These are phyloP conservation scores for Lolium rigidum DNA, from an alignment of 176 grass and related monocot species.

Conservation along the genomic window DNA sequence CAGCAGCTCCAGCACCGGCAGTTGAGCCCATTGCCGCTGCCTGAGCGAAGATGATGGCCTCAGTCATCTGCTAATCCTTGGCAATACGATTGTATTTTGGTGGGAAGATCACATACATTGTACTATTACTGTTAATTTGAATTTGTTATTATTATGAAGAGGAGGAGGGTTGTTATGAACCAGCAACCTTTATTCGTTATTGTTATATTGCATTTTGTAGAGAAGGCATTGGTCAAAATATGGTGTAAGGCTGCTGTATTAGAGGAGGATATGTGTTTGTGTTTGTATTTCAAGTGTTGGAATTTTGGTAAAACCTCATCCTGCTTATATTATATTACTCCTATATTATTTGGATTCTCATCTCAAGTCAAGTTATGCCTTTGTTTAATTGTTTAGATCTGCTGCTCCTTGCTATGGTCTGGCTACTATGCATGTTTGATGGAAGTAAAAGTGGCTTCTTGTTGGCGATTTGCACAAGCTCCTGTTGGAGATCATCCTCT, in stretches of 20 bases:
- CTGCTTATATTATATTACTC: background rate
- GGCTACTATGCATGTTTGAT: background rate
- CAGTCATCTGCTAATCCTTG: conserved; percentile 15
- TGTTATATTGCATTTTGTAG: conserved; percentile 62
- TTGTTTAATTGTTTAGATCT: background rate
- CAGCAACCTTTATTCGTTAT: conserved; percentile 45
- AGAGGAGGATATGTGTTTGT: conserved; percentile 1
- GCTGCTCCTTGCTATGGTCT: background rate
- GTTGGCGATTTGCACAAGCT: background rate
- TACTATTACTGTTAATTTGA: conserved; percentile 26
- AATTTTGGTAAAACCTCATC: conserved; percentile 16
- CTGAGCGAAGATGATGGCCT: conserved; percentile 10
- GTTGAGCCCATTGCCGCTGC: conserved; percentile 46
- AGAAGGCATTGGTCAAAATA: conserved; percentile 32
- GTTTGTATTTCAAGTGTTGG: conserved; percentile 21
- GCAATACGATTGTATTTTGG: conserved; percentile 12
- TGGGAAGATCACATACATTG: conserved; percentile 5
- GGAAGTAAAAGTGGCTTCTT: background rate
- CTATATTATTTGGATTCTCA: background rate
- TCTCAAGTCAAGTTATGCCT: background rate
- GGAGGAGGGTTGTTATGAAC: conserved; percentile 17
- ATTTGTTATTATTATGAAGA: conserved; percentile 31
- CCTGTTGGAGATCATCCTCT: background rate
- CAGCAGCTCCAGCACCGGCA: conserved; percentile 11
- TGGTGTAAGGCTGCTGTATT: conserved; percentile 31